Conservation (phyloP, 306 rosid genomes). For the Citrullus colocynthis region DNA sequence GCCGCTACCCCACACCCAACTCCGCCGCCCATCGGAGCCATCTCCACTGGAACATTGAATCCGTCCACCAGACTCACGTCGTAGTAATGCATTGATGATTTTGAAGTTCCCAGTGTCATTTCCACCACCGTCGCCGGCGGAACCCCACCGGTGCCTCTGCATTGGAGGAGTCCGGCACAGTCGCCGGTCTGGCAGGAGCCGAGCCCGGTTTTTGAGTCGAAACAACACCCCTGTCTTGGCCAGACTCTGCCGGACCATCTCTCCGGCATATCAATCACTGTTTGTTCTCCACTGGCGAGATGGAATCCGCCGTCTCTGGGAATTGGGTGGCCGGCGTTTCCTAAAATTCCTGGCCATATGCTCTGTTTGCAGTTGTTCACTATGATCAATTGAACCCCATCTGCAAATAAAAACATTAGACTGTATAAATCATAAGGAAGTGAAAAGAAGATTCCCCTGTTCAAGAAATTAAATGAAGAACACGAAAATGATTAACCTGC, state of each 20-base stretch:
- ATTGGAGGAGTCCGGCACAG: slow-evolving; percentile 43
- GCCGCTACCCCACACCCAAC: slow-evolving; percentile 36
- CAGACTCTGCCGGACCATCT: slow-evolving; percentile 70
- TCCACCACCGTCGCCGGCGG: slow-evolving; percentile 61
- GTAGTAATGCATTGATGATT: slow-evolving; percentile 42
- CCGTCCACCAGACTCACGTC: slow-evolving; percentile 64
- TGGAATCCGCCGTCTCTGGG: slow-evolving; percentile 52
- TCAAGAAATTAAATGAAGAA: neutral
- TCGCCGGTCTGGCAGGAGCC: slow-evolving; percentile 57
- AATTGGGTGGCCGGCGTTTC: slow-evolving; percentile 33
- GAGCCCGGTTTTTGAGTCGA: slow-evolving; percentile 23
- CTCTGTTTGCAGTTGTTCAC: slow-evolving; percentile 62
- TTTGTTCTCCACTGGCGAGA: slow-evolving; percentile 40
- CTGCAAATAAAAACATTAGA: slow-evolving; percentile 12
- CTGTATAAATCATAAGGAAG: neutral
- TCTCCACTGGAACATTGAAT: slow-evolving; percentile 45
- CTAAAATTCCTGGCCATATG: slow-evolving; percentile 67
- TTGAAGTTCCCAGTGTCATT: slow-evolving; percentile 50
- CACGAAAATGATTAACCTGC: neutral
- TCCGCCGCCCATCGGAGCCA: slow-evolving; percentile 29
- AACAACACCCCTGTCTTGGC: slow-evolving; percentile 70
- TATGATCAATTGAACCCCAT: slow-evolving; percentile 39
- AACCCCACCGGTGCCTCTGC: slow-evolving; percentile 43
- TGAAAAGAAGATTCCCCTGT: neutral
- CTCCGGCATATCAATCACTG: slow-evolving; percentile 23